phyloP scores from a whole-genome alignment of 768 basidiomycete genomes.

The Piloderma croceum region DNA sequence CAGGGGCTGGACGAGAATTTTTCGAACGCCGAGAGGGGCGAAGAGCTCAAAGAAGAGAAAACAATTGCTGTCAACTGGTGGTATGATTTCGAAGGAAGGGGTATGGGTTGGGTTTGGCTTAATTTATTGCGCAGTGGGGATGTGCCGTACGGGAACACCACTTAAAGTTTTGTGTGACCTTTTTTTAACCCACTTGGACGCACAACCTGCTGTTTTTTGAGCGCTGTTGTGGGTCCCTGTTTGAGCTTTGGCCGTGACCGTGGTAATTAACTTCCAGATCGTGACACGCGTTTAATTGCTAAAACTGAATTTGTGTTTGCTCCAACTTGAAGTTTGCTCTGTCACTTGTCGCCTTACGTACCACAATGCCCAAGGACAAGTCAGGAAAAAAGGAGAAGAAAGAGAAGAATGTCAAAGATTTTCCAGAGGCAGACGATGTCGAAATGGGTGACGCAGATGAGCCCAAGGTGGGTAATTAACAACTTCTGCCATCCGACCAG shows the following conservation, averaged over 20 bases:
- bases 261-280: too few species aligned
- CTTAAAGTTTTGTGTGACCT: too few species aligned
- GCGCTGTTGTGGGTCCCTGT: too few species aligned
- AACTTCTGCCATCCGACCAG: conserved; percentile 12
- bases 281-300: too few species aligned
- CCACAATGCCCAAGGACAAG: conserved; percentile 67
- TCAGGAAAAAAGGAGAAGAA: conserved; percentile 74
- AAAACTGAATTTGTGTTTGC: too few species aligned
- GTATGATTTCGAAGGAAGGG: conserved; percentile 77
- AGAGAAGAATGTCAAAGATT: conserved; percentile 49
- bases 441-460: conserved; percentile 26
- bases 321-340: too few species aligned
- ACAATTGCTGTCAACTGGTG: conserved; percentile 84
- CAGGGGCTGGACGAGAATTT: conserved; percentile 56
- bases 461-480: conserved; percentile 1
- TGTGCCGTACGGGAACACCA: conserved; percentile 37
- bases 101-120: conserved; percentile 65
- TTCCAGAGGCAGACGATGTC: conserved; percentile 38
- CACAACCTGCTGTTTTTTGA: too few species aligned
- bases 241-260: too few species aligned
- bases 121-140: conserved; percentile 50
- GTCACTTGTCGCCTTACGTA: too few species aligned
- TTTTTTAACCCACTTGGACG: too few species aligned
- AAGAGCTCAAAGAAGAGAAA: too few species aligned
- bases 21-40: too few species aligned